Base-by-base conservation (phyloP, 129 eudicot species). In the Escallonia rubra region DNA sequence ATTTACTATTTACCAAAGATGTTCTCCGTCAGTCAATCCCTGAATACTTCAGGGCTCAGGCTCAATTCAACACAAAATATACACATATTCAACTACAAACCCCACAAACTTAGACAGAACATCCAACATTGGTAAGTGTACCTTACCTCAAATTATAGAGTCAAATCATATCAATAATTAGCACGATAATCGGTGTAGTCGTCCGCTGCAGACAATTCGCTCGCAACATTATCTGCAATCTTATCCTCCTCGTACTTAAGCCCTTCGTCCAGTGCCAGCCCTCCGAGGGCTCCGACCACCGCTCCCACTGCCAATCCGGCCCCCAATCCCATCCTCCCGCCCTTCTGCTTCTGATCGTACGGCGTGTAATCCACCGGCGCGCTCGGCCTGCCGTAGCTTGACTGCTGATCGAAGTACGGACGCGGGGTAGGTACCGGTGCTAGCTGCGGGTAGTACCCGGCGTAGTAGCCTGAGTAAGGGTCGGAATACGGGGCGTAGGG, bases 311-410 rank as follows among this genome's bases (percentile, higher is more conserved):
- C 94, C 71, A 79, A 40, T 9, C 87, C 96, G 15, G 80, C 60
- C 34, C 86, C 87, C 49, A 83, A 11, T 23, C 84, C 89, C 41
- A 69, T 55, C 63, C 78, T 82, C 41, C 79, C 79, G 7, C 58
- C 10, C 47, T 71, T 70, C 43, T 74, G 85, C 68, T 74, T 82
- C 63, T 82, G 87, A 50, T 89, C 96, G 9, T 78, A 80, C 4
- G 84, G 83, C 1, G 76, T 63, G 41, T 79, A 91, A 74, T 91
- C 97, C 10, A 85, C 86, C 1, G 97, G 93, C 0, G 96, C 96
- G 44, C 92, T 87, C 12, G 97, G 97, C 48, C 85, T 90, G 2
- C 89, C 82, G 61, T 76, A 82, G 60, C 68, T 67, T 12, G 80
- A 41, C 74, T 54, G 78, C 77, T 89, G 74, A 47, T 81, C 95